Conservation (phyloP, 2,329 filamentous ascomycete species). For the Pestalotiopsis sp. region DNA sequence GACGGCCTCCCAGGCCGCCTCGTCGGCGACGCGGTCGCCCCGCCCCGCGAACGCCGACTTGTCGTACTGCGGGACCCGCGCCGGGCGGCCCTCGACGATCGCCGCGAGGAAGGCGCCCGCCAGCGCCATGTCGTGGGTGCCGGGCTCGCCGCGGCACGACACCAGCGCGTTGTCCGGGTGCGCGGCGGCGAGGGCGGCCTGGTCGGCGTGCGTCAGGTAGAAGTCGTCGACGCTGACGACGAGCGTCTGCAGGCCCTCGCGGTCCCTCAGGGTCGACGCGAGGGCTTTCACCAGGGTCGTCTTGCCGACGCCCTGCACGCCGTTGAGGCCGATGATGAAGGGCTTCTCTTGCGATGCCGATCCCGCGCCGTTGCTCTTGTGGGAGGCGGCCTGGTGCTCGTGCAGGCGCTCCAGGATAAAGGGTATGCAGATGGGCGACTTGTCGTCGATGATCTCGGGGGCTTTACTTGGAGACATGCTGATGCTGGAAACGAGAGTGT, state of each 20-base stretch:
- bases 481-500: background rate
- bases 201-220: constrained; percentile 75
- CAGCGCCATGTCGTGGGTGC: constrained; percentile 76
- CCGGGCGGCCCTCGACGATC: constrained; percentile 54
- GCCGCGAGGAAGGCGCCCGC: constrained; percentile 62
- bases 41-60: constrained; percentile 77
- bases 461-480: background rate
- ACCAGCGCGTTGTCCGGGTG: constrained; percentile 76
- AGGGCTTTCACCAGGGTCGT: constrained; percentile 80
- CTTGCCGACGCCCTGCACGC: constrained; percentile 90
- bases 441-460: constrained; percentile 68
- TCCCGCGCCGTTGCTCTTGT: constrained; percentile 23
- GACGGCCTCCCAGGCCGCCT: constrained; percentile 62
- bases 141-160: constrained; percentile 82
- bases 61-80: constrained; percentile 75
- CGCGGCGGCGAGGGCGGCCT: constrained; percentile 64
- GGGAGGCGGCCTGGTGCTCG: constrained; percentile 42
- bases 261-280: constrained; percentile 58
- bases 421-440: constrained; percentile 75
- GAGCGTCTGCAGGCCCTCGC: constrained; percentile 63
- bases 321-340: constrained; percentile 87
- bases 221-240: constrained; percentile 89
- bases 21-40: constrained; percentile 69
- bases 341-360: constrained; percentile 47
- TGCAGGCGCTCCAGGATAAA: constrained; percentile 70